Evolutionary conservation across 192 early-diverging fungal genomes (phyloP), one percentile per base, ranked within the genome.

Genomic region (Chytriomyces hyalinus): DNA sequence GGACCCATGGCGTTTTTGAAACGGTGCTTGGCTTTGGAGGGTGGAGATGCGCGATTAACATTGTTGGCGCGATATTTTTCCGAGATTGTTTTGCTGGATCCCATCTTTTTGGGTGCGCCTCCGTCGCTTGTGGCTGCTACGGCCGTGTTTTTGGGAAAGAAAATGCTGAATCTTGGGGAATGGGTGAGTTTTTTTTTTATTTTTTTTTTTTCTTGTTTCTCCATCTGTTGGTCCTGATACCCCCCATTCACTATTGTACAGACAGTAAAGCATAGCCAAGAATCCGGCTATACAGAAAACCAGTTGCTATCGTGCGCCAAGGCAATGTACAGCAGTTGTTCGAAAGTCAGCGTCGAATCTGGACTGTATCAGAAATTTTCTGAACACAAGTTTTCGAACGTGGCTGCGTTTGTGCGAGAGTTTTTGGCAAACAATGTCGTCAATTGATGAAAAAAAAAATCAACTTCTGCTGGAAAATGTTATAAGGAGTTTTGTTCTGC

Each of bases 1-100:
- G 92, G 87, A 67, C 94, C 96, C 6, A 80, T 96, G 76, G 90
- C 91, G 47, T 97, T 96, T 76, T 75, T 96, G 72, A 89, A 94
- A 26, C 89, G 95, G 11, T 85, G 86, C 24, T 91, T 90, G 64
- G 91, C 90, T 80, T 90, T 88, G 11, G 36, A 65, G n/a, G 36
- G 26, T 26, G 26, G 63, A 65, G 63, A 65, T 13, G 63, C 3
- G 0, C 8, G 64, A 20, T n/a, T 63, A 45, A 22, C 45, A 60
- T 36, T 72, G 17, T 53, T 85, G 36, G 78, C 75, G 9, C 50
- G 70, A 24, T 85, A 80, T 70, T 83, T 85, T 71, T 45, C 46
- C 7, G 79, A 85, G 45, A 44, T 77, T n/a, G 49, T 64, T 24
- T 46, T 84, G 17, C 36, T 83, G 49, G 81, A 67, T 13, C 62